A percentile compares a stretch with the other conserved stretches of the same genome.
Evolutionary conservation across 139 green algal genomes (phyloP).

Genomic region (Coccomyxa sp.): DNA sequence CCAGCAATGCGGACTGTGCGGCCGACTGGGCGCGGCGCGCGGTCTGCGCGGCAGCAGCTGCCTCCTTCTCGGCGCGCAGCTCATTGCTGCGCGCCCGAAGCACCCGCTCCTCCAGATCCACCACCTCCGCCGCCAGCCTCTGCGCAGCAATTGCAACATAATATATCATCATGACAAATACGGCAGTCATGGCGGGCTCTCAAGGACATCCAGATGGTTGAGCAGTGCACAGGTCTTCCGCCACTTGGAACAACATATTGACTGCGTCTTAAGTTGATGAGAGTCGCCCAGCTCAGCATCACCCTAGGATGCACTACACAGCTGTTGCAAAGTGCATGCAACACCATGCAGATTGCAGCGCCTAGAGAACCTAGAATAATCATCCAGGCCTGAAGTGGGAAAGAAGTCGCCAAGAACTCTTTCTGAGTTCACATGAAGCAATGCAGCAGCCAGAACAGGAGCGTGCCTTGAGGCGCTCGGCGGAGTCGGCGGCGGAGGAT

Average conservation of each 20-base stretch:
- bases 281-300: background rate
- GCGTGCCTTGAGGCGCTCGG: conserved; percentile 25
- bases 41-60: background rate
- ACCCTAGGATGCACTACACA: no score
- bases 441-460: background rate
- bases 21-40: conserved; percentile 1
- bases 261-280: background rate
- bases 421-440: background rate
- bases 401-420: background rate
- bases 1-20: background rate
- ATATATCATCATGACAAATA: background rate
- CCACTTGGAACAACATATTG: no score
- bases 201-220: no score
- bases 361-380: background rate
- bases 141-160: conserved; percentile 1
- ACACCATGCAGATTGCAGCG: background rate
- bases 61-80: background rate
- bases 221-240: no score
- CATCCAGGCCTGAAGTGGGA: background rate
- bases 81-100: conserved; percentile 11
- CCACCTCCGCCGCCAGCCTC: conserved; percentile 19
- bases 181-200: background rate
- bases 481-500: conserved; percentile 18
- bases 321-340: no score
- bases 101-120: conserved; percentile 21